Conservation (phyloP, 169 alveolate species). For the Cryptosporidium felis region DNA sequence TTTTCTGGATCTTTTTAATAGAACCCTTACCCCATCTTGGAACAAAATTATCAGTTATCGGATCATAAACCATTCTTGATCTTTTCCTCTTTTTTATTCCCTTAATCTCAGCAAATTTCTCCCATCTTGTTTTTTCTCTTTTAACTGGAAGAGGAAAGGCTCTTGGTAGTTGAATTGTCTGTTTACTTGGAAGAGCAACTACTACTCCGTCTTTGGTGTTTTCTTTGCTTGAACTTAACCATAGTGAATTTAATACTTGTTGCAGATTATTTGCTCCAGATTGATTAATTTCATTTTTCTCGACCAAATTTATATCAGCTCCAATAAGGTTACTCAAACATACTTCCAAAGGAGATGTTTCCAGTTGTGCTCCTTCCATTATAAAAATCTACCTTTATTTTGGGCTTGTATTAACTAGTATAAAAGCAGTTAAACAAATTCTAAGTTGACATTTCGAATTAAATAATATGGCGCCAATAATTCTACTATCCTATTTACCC, state of each 20-base stretch:
- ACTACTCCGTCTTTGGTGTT: conserved; percentile 51
- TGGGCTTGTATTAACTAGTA: background rate
- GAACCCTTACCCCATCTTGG: conserved; percentile 85
- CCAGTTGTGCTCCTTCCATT: background rate
- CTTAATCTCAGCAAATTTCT: conserved; percentile 81
- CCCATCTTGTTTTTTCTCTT: conserved; percentile 83
- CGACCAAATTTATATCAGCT: background rate
- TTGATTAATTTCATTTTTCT: conserved; percentile 17
- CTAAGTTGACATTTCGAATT: conserved; percentile 3
- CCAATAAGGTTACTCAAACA: conserved; percentile 54
- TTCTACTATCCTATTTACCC: too few species aligned
- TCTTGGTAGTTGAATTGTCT: conserved; percentile 48
- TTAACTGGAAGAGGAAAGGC: conserved; percentile 55
- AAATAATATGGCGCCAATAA: background rate
- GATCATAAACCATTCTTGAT: conserved; percentile 82
- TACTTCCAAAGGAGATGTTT: conserved; percentile 27
- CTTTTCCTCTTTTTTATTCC: conserved; percentile 81
- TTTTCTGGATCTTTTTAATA: conserved; percentile 77
- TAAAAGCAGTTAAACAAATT: background rate
- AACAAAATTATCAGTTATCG: conserved; percentile 80
- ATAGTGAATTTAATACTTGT: conserved; percentile 7
- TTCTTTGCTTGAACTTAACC: conserved; percentile 29
- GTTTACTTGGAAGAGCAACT: conserved; percentile 32
- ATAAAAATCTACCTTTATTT: background rate
- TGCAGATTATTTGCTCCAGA: conserved; percentile 50